Conservation (phyloP, 805 yeast genomes). For the Wickerhamiella parazyma region DNA sequence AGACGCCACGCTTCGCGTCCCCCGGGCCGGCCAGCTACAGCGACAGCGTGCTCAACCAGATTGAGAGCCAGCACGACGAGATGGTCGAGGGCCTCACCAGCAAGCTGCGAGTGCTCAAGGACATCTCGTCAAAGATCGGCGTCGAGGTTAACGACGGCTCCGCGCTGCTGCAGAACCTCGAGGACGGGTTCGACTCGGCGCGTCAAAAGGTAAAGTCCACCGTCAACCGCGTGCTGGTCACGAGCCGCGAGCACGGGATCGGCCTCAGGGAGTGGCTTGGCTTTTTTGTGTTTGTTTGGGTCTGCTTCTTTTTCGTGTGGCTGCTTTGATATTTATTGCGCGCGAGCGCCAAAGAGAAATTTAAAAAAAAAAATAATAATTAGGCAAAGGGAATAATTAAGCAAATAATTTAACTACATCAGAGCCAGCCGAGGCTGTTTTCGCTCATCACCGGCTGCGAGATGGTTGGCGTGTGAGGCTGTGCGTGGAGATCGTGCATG, state of each 20-base stretch:
- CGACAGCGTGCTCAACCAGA: conserved; percentile 40
- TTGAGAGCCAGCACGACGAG: conserved; percentile 56
- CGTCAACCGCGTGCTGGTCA: conserved; percentile 41
- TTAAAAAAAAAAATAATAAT: neutral
- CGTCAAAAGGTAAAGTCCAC: conserved; percentile 38
- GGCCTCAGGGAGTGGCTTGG: conserved; percentile 49
- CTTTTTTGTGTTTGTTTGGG: conserved; percentile 32
- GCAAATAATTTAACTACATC: neutral
- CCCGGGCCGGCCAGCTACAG: conserved; percentile 27
- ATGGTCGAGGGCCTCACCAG: conserved; percentile 41
- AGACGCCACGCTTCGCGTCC: conserved; percentile 10
- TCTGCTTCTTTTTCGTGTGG: conserved; percentile 42
- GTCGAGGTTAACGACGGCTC: conserved; percentile 47
- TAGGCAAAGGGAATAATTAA: neutral
- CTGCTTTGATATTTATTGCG: conserved; percentile 12
- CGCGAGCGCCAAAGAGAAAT: neutral
- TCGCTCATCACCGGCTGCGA: conserved; percentile 15
- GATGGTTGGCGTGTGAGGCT: conserved; percentile 9
- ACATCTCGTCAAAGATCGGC: conserved; percentile 45
- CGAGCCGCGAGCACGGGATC: conserved; percentile 54
- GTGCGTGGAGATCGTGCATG: conserved; percentile 1
- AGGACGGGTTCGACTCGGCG: conserved; percentile 36
- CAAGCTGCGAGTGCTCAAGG: conserved; percentile 42
- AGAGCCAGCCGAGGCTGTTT: conserved; percentile 14
- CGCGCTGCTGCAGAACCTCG: conserved; percentile 32